A percentile compares a stretch with the other conserved stretches of the same genome.
phyloP scores from a whole-genome alignment of 1,284 basidiomycete genomes.

The Malassezia yamatoensis region DNA sequence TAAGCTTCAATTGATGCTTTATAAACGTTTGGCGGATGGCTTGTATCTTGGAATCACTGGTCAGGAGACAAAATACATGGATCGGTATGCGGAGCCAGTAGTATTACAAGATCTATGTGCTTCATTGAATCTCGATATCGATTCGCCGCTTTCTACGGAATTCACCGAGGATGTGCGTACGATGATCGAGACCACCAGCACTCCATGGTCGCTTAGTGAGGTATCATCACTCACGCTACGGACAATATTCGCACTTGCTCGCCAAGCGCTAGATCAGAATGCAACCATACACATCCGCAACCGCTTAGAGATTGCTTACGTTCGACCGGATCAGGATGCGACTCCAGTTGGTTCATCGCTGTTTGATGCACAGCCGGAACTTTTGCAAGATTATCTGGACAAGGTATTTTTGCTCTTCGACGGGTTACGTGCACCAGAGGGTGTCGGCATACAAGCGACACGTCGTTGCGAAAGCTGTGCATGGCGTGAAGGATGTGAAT shows the following conservation, averaged over 20 bases:
- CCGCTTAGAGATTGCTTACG: conserved; percentile 6
- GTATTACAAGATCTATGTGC: conserved; percentile 13
- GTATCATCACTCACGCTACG: background rate
- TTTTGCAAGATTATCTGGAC: conserved; percentile 22
- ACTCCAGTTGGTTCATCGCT: conserved; percentile 20
- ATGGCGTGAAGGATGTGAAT: conserved; percentile 38
- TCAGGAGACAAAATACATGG: background rate
- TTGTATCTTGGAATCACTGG: conserved; percentile 9
- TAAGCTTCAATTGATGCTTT: conserved; percentile 40
- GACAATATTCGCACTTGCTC: background rate
- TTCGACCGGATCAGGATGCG: background rate
- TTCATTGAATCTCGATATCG: conserved; percentile 16
- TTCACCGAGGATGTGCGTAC: conserved; percentile 22
- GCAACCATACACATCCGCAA: background rate
- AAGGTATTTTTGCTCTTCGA: conserved; percentile 26
- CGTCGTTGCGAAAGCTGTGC: conserved; percentile 33
- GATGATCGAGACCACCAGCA: background rate
- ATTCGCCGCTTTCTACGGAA: conserved; percentile 15
- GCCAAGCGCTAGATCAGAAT: background rate
- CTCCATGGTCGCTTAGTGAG: conserved; percentile 1
- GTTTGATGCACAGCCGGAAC: conserved; percentile 18
- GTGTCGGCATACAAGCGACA: conserved; percentile 23
- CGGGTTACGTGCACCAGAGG: conserved; percentile 21
- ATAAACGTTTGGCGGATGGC: conserved; percentile 30
- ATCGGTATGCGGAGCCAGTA: conserved; percentile 22